Evolutionary conservation across 2,329 filamentous ascomycete species (phyloP).

Genomic region (Bipolaris victoriae): DNA sequence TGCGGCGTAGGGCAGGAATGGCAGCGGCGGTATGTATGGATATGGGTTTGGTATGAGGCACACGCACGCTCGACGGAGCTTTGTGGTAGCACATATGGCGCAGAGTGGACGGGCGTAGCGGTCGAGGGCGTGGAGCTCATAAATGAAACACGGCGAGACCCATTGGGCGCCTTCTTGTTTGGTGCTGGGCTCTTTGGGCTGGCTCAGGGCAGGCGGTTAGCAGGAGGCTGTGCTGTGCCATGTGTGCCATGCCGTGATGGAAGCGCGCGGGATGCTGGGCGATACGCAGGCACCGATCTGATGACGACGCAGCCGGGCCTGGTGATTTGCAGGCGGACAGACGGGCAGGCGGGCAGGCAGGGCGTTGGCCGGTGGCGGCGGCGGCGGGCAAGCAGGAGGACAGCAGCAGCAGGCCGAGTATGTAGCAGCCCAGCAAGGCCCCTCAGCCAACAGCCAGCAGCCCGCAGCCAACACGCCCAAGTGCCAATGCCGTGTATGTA

Average conservation of each 20-base stretch:
- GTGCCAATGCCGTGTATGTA: too few relatives aligned
- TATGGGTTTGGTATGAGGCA: not conserved
- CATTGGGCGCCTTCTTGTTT: constrained; percentile 32
- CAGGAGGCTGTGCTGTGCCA: constrained; percentile 34
- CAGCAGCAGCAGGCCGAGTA: too few relatives aligned
- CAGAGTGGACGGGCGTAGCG: not conserved
- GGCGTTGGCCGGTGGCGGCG: not conserved
- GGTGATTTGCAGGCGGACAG: not conserved
- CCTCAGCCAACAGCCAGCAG: too few relatives aligned
- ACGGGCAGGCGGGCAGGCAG: not conserved
- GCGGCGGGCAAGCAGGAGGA: too few relatives aligned
- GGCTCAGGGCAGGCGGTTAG: constrained; percentile 31
- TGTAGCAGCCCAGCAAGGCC: not conserved
- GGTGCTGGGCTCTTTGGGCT: constrained; percentile 23
- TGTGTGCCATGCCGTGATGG: constrained; percentile 1
- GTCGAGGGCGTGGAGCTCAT: constrained; percentile 21
- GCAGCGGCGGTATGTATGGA: constrained; percentile 7
- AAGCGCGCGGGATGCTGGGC: constrained; percentile 35
- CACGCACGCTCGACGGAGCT: not conserved
- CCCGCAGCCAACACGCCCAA: too few relatives aligned
- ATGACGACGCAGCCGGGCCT: not conserved
- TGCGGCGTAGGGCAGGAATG: constrained; percentile 6
- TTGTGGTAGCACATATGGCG: too few relatives aligned
- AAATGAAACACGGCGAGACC: constrained; percentile 33
- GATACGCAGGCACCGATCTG: constrained; percentile 30